A percentile compares a stretch with the other conserved stretches of the same genome.
Conservation (phyloP, 495 filamentous ascomycete species). For the Amorphotheca resinae region DNA sequence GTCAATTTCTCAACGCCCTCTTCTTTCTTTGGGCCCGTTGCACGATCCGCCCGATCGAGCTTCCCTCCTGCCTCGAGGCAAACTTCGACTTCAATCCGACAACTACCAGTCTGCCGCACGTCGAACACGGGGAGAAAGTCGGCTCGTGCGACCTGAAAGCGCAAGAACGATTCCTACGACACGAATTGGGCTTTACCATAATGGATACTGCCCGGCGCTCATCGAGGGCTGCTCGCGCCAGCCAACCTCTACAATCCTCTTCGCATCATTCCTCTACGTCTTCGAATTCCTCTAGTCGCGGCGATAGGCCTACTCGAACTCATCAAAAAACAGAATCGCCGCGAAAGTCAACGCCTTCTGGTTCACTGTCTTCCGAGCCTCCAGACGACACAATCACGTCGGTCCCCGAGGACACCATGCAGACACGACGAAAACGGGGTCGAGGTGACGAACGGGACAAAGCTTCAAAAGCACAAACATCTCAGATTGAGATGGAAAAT, state of each 20-base stretch:
- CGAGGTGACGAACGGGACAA: constrained; percentile 50
- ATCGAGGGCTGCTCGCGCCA: constrained; percentile 66
- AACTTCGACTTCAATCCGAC: neutral
- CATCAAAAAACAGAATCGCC: constrained; percentile 63
- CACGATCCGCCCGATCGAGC: constrained; percentile 7
- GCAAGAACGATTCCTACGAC: neutral
- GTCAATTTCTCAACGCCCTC: constrained; percentile 1
- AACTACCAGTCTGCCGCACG: neutral
- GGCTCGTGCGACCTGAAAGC: neutral
- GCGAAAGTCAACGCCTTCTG: constrained; percentile 57
- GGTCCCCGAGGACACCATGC: constrained; percentile 48
- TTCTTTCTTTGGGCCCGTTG: neutral
- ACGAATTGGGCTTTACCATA: neutral
- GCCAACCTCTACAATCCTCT: constrained; percentile 53
- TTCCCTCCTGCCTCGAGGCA: neutral
- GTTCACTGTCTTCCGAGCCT: constrained; percentile 65
- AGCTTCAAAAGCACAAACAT: constrained; percentile 33
- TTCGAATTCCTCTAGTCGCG: constrained; percentile 47
- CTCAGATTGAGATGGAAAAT: constrained; percentile 38
- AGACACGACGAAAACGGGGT: constrained; percentile 61
- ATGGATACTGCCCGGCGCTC: constrained; percentile 64
- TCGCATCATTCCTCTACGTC: constrained; percentile 72
- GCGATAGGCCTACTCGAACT: constrained; percentile 57
- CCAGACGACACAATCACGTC: constrained; percentile 51
- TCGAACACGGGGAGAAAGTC: neutral